A percentile compares a stretch with the other conserved stretches of the same genome.
Conservation (phyloP, 768 basidiomycete genomes). For the Agrocybe chaxingu region DNA sequence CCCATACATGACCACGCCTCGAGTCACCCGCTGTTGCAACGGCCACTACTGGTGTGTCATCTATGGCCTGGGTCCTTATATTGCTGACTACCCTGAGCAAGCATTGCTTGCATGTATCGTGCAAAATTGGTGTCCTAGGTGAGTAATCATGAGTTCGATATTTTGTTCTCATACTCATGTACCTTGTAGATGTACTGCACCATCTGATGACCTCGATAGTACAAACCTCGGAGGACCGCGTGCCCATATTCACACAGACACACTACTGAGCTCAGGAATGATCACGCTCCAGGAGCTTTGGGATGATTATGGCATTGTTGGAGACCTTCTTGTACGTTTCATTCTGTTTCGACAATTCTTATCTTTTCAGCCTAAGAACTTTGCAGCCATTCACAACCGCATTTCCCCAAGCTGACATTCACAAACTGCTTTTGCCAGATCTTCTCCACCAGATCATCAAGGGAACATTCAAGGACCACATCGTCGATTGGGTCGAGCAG, state of each 20-base stretch:
- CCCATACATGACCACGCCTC: slow-evolving; percentile 23
- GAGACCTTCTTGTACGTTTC: slow-evolving; percentile 27
- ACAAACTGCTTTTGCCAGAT: slow-evolving; percentile 27
- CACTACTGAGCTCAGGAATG: no score
- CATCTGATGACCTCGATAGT: no score
- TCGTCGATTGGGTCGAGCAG: slow-evolving; percentile 28
- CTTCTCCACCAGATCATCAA: slow-evolving; percentile 34
- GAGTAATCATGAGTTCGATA: not conserved
- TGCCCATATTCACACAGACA: no score
- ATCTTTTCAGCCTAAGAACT: not conserved
- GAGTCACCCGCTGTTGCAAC: slow-evolving; percentile 24
- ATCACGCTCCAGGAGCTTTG: no score
- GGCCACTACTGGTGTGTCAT: slow-evolving; percentile 24
- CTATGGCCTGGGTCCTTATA: slow-evolving; percentile 29
- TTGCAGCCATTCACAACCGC: slow-evolving; percentile 30
- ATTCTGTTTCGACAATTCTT: slow-evolving; percentile 3
- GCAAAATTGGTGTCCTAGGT: slow-evolving; percentile 27
- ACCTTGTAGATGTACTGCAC: no score
- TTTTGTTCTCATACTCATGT: not conserved
- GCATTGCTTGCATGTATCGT: slow-evolving; percentile 27
- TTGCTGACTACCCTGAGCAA: slow-evolving; percentile 37
- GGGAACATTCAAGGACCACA: slow-evolving; percentile 35
- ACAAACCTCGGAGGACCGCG: no score
- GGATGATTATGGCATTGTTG: slow-evolving; percentile 29
- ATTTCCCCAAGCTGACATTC: slow-evolving; percentile 32